Percentiles rank a stretch among this genome's conserved stretches.
Conservation (phyloP, 2,329 filamentous ascomycete species). For the Rhynchosporium agropyri region DNA sequence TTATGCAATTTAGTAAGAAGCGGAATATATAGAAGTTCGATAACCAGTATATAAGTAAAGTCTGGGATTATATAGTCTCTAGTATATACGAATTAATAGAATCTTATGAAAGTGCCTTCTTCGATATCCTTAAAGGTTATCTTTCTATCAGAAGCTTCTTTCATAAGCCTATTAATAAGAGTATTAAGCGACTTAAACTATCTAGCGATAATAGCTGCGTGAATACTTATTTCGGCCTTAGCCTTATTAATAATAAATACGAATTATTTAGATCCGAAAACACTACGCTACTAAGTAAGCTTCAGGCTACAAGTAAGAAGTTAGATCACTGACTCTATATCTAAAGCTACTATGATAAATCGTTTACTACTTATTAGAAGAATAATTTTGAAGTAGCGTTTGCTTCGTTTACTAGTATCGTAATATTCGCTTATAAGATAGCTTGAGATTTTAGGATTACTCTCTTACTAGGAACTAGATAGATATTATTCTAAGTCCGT, state of each 20-base stretch:
- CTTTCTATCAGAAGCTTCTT: slow-evolving; percentile 28
- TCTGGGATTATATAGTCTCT: slow-evolving; percentile 31
- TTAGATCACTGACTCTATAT: not conserved
- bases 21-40: slow-evolving; percentile 21
- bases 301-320: not conserved
- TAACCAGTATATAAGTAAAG: slow-evolving; percentile 25
- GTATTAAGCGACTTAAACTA: slow-evolving; percentile 30
- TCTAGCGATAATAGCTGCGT: slow-evolving; percentile 29
- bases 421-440: not conserved
- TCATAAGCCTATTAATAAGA: slow-evolving; percentile 31
- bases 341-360: not conserved
- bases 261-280: slow-evolving; percentile 23
- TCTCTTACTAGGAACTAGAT: no score
- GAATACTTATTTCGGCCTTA: slow-evolving; percentile 24
- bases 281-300: slow-evolving; percentile 6
- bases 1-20: not conserved
- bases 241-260: slow-evolving; percentile 29
- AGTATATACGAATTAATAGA: slow-evolving; percentile 33
- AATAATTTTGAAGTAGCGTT: not conserved
- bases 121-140: slow-evolving; percentile 31
- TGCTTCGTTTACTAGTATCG: not conserved
- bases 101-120: slow-evolving; percentile 30
- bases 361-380: not conserved
- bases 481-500: no score
- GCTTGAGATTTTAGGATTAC: no score